Evolutionary conservation across 2,329 filamentous ascomycete species (phyloP).

Genomic region (Microdochium trichocladiopsis): DNA sequence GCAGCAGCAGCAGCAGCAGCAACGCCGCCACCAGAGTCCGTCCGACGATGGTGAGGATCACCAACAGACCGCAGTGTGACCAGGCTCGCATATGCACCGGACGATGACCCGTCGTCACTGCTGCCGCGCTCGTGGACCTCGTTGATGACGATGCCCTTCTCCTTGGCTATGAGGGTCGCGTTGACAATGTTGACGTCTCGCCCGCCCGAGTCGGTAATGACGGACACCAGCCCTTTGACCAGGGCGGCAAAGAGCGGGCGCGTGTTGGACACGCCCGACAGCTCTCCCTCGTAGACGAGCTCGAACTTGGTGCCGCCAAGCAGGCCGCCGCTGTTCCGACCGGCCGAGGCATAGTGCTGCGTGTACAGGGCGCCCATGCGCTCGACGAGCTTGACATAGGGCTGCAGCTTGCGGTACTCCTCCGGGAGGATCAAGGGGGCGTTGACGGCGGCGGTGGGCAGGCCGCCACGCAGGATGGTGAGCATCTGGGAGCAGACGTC

Average conservation of each 20-base stretch:
- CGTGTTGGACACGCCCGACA: constrained; percentile 66
- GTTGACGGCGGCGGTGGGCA: constrained; percentile 73
- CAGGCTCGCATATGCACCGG: constrained; percentile 60
- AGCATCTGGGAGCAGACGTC: constrained; percentile 78
- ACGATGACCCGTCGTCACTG: constrained; percentile 30
- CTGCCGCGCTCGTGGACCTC: constrained; percentile 54
- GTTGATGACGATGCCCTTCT: constrained; percentile 71
- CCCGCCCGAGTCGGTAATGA: constrained; percentile 59
- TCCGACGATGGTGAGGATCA: constrained; percentile 11
- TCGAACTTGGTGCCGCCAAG: constrained; percentile 64
- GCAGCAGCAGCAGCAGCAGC: no score
- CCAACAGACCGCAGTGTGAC: constrained; percentile 58
- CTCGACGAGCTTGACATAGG: constrained; percentile 69
- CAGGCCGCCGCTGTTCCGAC: constrained; percentile 17
- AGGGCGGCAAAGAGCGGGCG: constrained; percentile 73
- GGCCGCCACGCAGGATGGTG: constrained; percentile 62
- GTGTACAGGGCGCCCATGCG: constrained; percentile 75
- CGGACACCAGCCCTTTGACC: constrained; percentile 66
- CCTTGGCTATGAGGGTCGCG: constrained; percentile 65
- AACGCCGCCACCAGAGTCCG: no score
- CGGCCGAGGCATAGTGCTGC: constrained; percentile 61
- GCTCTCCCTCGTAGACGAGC: constrained; percentile 68
- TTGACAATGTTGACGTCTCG: constrained; percentile 79
- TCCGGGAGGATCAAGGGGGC: constrained; percentile 75
- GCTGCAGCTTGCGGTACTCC: constrained; percentile 70